Evolutionary conservation across 2,329 filamentous ascomycete genomes (phyloP), one percentile per base, ranked within the genome.

Genomic region (Neurospora sp.): DNA sequence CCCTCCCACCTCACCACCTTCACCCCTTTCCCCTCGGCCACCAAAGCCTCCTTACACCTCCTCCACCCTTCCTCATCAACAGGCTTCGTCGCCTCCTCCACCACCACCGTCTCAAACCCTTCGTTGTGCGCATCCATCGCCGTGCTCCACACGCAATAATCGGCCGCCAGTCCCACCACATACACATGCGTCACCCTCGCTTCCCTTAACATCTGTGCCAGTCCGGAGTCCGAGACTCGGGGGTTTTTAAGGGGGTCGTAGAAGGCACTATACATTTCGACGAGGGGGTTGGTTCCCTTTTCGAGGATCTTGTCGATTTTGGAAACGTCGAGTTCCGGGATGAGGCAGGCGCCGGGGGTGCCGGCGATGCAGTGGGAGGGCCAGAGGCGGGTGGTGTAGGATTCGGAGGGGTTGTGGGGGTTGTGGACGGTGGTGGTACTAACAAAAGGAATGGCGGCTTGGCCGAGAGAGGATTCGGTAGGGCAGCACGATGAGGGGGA

Each of bases 191-290:
- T 93, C 37, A 97, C 82, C 0, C 81, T 82, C 17, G 82, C 82
- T 2, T 82, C 83, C 68, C 79, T 84, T 74, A 99, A 79, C 66
- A 83, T 77, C 1, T 77, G 81, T 1, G 84, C 85, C 36, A 98
- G 82, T 15, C 89, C 89, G 75, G 87, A 89, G 75, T 89, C 88
- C 36, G 82, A 82, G 15, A 91, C 82, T 39, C 81, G 81, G 1
- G 89, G 88, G 6, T 84, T 84, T 46, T 80, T 80, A 75, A 97
- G 95, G 0, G 92, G 91, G 77, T 94, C 92, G 71, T 90, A 90
- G 76, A 99, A 98, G 0, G 91, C 93, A 72, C 91, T 95, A 81
- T 97, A 98, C 91, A 97, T 97, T 80, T 99, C 96, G 1, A 97
- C 87, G 65, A 86, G 83, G 65, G 83, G 78, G 77, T 93, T 85